These are phyloP conservation scores for Plasmodium knowlesi DNA, from an alignment of 169 alveolate species.

Conservation along the genomic window DNA sequence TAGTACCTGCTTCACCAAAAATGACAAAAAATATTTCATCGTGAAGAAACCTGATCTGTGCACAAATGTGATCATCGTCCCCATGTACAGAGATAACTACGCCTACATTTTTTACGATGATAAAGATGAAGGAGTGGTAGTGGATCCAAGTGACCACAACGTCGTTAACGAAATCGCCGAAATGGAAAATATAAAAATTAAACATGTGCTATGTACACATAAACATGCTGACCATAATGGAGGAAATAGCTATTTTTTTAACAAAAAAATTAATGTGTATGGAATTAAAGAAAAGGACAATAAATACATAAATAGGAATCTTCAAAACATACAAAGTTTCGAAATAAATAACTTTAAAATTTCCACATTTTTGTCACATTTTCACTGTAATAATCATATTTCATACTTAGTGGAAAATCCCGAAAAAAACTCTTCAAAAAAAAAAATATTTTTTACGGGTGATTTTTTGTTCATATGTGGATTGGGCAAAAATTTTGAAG, in stretches of 20 bases:
- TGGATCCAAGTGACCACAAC: conserved; percentile 49
- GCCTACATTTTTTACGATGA: conserved; percentile 53
- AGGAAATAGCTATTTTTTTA: conserved; percentile 26
- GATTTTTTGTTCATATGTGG: conserved; percentile 66
- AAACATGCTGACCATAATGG: conserved; percentile 67
- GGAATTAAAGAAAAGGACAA: conserved; percentile 59
- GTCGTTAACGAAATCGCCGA: conserved; percentile 17
- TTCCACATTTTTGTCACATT: conserved; percentile 37
- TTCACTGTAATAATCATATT: conserved; percentile 59
- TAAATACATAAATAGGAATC: conserved; percentile 35
- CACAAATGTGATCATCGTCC: conserved; percentile 35
- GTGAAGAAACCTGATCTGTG: conserved; percentile 24
- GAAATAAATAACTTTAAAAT: conserved; percentile 61
- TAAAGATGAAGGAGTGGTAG: conserved; percentile 57
- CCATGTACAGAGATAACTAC: conserved; percentile 47
- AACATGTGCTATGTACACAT: conserved; percentile 56
- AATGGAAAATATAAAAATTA: conserved; percentile 57
- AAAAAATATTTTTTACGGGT: conserved; percentile 46
- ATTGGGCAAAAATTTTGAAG: conserved; percentile 63
- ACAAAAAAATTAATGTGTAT: conserved; percentile 51
- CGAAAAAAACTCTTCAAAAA: not conserved
- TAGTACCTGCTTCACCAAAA: not conserved
- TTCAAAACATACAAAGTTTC: conserved; percentile 6
- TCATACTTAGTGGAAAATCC: conserved; percentile 45
- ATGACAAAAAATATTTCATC: conserved; percentile 13